Evolutionary conservation across 129 eudicot genomes (phyloP), one percentile per base, ranked within the genome.

Genomic region (Flaveria bidentis): DNA sequence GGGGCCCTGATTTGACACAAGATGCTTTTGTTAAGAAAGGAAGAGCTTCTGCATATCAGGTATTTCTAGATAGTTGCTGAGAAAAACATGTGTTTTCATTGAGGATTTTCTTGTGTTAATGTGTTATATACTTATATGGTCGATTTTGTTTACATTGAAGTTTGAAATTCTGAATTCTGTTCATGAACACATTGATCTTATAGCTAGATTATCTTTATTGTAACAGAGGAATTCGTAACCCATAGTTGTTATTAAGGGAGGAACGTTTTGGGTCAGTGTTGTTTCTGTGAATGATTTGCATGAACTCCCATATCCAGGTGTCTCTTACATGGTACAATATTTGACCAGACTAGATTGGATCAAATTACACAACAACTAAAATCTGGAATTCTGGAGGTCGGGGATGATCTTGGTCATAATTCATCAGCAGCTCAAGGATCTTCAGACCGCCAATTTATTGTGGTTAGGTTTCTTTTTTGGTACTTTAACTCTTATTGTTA

Each of bases 21-120:
- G 98, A 91, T 85, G 62, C 93, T 50, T 65, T 88, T 81, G 96
- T 91, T 71, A 84, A 76, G 78, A 91, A 85, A 71, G 97, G 93
- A 77, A 87, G 96, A 86, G 96, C 97, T 70, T 86, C 85, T 64
- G 98, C 97, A 9, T 94, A 94, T 86, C 97, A 94, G 98, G 98
- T 94, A 83, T n/a, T 33, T 78, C 13, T 3, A 18, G 41, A 53
- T n/a, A 68, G 52, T 14, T 49, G n/a, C 17, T 49, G 53, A 49
- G 53, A 62, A 16, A 79, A 63, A 67, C 47, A 22, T 61, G n/a
- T 22, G 28, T 77, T 61, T 7, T 53, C 44, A 14, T 0, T 50
- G 46, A 64, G n/a, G 13, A 15, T 78, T 42, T 73, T 66, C 52
- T 2, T 53, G 16, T 64, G 49, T 42, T 78, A 51, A 51, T 15